phyloP scores from a whole-genome alignment of 345 rosid species.

The Angophora floribunda region DNA sequence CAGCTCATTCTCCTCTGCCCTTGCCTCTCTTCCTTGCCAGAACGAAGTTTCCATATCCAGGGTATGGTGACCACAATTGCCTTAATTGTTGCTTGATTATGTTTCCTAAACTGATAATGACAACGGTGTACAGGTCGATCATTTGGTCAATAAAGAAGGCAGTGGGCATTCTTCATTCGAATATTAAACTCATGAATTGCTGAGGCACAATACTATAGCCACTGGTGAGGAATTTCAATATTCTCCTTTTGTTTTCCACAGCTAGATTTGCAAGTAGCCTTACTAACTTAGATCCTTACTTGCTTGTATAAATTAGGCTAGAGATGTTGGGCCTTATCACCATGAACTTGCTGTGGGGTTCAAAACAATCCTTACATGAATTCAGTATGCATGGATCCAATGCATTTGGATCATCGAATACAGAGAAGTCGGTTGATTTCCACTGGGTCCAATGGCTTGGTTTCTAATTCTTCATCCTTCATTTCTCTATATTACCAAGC shows the following conservation, averaged over 20 bases:
- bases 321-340: background rate
- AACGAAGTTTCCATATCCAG: background rate
- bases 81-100: background rate
- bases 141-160: background rate
- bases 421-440: background rate
- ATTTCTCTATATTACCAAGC: background rate
- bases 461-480: background rate
- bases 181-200: background rate
- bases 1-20: background rate
- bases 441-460: background rate
- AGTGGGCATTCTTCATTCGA: background rate
- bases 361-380: background rate
- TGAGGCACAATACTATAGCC: background rate
- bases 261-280: background rate
- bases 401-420: background rate
- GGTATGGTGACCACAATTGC: background rate
- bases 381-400: background rate
- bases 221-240: background rate
- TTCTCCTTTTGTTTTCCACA: background rate
- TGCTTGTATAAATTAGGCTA: background rate
- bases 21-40: background rate
- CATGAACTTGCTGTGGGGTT: background rate
- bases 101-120: background rate
- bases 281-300: background rate
- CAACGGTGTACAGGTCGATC: background rate